Base-by-base conservation (phyloP, 257 asterid genomes). In the Solanum neorickii region DNA sequence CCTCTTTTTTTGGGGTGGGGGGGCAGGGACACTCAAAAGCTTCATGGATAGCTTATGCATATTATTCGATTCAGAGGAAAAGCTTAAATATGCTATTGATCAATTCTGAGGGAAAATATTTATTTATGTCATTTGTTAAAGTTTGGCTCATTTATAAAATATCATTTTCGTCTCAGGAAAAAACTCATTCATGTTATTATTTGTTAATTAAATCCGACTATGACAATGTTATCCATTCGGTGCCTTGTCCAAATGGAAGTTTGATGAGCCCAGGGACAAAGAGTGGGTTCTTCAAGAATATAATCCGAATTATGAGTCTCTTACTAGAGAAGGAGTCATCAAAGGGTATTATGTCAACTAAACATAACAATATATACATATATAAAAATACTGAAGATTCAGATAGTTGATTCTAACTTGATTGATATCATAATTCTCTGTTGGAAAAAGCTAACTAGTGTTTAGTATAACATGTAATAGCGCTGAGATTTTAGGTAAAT, bases 281-380 rank as follows among this genome's bases (percentile, higher is more conserved):
- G 5, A 3, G 4, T 94, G 98, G 98, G n/a, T 2, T 2, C 20
- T 76, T 0, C 21, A 33, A 7, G 93, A 94, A 16, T 95, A 93
- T 88, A 42, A 91, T 29, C 98, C 98, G 0, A 94, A 94, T 62
- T 94, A 94, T 23, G 98, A 95, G 90, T 93, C 98, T 3, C 98
- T 92, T 72, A 83, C 29, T 5, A 91, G 97, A 87, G 97, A 97
- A 35, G 97, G 98, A 56, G 95, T 95, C 70, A 88, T 94, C 65
- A 49, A 77, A 86, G 96, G 97, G 5, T 95, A 86, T 91, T 95
- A 87, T 62, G 95, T 94, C 25, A 93, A 93, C 87, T 93, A 73
- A 15, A 84, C 62, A 74, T 49, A 31, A 68, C 83, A 6, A 13
- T 25, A 25, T 44, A 15, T 29, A 4, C 12, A 12, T 29, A 14